Percentiles rank a stretch among this genome's conserved stretches.
Conservation (phyloP, 1,139 yeast species). For the Kazachstania sp. region DNA sequence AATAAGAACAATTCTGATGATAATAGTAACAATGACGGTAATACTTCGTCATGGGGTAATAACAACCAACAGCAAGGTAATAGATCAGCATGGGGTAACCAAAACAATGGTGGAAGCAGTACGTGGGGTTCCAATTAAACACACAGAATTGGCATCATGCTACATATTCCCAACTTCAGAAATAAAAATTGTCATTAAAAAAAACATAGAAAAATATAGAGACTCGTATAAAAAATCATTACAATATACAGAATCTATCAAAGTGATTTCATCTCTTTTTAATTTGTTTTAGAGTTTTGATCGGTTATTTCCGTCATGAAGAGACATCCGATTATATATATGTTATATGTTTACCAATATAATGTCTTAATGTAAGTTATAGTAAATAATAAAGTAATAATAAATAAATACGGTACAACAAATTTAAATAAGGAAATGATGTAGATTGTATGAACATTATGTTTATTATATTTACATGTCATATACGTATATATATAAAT, state of each 20-base stretch:
- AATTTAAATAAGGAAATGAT: too few relatives aligned
- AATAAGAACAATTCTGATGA: conserved; percentile 18
- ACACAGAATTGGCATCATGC: not conserved
- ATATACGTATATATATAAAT: too few relatives aligned
- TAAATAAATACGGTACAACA: too few relatives aligned
- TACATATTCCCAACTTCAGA: not conserved
- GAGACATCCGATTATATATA: not conserved
- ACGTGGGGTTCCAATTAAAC: conserved; percentile 24
- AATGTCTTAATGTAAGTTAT: not conserved
- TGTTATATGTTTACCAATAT: not conserved
- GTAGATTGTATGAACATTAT: too few relatives aligned
- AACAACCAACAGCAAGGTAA: conserved; percentile 31
- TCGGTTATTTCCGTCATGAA: too few relatives aligned
- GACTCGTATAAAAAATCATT: too few relatives aligned
- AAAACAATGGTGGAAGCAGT: conserved; percentile 25
- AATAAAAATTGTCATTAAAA: too few relatives aligned
- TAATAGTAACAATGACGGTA: conserved; percentile 27
- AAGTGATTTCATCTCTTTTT: too few relatives aligned
- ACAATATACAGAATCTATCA: too few relatives aligned
- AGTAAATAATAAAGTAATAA: not conserved
- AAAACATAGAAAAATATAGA: too few relatives aligned
- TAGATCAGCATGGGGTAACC: conserved; percentile 37
- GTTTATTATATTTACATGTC: too few relatives aligned
- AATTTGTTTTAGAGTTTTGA: too few relatives aligned
- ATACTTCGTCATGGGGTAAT: conserved; percentile 32